These are phyloP conservation scores for Stentor coeruleus DNA, from an alignment of 73 alveolate species.

Conservation along the genomic window DNA sequence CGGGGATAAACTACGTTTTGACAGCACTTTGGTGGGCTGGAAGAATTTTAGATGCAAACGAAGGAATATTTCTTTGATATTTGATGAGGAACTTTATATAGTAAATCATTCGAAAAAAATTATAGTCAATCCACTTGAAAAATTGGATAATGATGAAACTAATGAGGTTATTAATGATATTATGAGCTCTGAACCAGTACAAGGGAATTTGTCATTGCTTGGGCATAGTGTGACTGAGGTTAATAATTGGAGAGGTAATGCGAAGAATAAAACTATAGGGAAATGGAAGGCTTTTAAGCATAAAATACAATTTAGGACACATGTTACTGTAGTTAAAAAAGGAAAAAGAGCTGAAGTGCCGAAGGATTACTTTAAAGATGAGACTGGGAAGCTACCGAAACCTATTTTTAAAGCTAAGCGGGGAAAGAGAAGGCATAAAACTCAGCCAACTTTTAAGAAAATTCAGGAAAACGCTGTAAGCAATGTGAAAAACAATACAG, in stretches of 20 bases:
- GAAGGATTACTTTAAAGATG: conserved; percentile 40
- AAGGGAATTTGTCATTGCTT: conserved; percentile 33
- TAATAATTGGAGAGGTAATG: not conserved
- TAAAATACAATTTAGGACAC: conserved; percentile 38
- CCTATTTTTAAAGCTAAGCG: not conserved
- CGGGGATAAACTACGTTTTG: conserved; percentile 68
- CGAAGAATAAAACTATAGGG: not conserved
- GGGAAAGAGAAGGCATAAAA: not conserved
- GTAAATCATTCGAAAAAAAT: conserved; percentile 54
- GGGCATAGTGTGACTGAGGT: conserved; percentile 6
- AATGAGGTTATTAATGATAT: conserved; percentile 70
- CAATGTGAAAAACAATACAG: conserved; percentile 39
- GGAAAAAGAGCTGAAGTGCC: conserved; percentile 22
- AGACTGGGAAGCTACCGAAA: not conserved
- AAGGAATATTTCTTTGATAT: conserved; percentile 66
- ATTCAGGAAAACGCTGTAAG: conserved; percentile 6
- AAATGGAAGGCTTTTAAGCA: conserved; percentile 46
- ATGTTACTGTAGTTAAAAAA: not conserved
- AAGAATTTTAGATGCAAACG: conserved; percentile 61
- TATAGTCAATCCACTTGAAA: conserved; percentile 70
- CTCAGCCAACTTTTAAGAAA: not conserved
- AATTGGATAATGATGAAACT: conserved; percentile 79
- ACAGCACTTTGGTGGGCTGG: conserved; percentile 72
- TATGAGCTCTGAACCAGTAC: conserved; percentile 69
- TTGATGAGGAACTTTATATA: conserved; percentile 55